Evolutionary conservation across 1,139 yeast genomes (phyloP).

Genomic region (Wickerhamomyces sp.): DNA sequence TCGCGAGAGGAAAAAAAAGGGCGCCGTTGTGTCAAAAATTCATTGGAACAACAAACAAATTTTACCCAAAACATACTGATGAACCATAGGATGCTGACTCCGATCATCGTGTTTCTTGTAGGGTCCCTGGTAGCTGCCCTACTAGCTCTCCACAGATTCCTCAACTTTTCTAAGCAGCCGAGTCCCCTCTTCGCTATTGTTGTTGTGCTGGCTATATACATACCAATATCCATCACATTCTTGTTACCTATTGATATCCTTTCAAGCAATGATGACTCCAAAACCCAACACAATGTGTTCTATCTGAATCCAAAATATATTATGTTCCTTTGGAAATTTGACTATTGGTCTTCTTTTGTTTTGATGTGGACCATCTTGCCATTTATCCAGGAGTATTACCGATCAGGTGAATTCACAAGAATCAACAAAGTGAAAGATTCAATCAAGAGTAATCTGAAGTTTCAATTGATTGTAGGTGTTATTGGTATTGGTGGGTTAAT

Average conservation of each 20-base stretch:
- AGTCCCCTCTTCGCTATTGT: conserved; percentile 16
- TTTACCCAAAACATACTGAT: no score
- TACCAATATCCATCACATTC: conserved; percentile 52
- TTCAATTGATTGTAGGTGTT: conserved; percentile 53
- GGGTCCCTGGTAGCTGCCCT: conserved; percentile 16
- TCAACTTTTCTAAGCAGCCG: conserved; percentile 15
- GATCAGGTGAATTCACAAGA: conserved; percentile 59
- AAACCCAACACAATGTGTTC: conserved; percentile 26
- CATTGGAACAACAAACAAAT: not conserved
- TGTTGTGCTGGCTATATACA: conserved; percentile 41
- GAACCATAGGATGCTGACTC: conserved; percentile 13
- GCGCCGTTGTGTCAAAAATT: not conserved
- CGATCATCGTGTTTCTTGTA: conserved; percentile 16
- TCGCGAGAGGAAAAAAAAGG: no score
- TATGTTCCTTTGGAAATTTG: conserved; percentile 59
- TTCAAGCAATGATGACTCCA: conserved; percentile 29
- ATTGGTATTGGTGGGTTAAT: conserved; percentile 51
- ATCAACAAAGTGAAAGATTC: conserved; percentile 50
- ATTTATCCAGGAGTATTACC: conserved; percentile 63
- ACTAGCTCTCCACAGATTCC: conserved; percentile 17
- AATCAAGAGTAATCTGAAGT: conserved; percentile 48
- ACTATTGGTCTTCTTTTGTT: conserved; percentile 76
- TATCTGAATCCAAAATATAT: conserved; percentile 44
- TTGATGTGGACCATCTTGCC: conserved; percentile 76
- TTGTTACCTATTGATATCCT: conserved; percentile 53